phyloP scores from a whole-genome alignment of 2,329 filamentous ascomycete species.

The Aspergillus melleus region DNA sequence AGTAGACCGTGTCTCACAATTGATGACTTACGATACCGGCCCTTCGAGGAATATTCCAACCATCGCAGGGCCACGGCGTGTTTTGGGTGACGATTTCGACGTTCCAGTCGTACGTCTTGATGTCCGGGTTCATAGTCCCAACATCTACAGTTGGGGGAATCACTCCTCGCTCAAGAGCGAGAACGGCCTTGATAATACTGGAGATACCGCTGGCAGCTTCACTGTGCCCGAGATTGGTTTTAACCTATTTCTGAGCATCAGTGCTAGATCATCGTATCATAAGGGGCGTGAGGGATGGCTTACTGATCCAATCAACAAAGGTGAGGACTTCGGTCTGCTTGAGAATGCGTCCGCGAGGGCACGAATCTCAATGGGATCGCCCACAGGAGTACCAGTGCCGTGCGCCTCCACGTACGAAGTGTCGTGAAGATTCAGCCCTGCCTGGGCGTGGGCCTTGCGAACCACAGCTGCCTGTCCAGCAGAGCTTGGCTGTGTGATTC shows the following conservation, averaged over 20 bases:
- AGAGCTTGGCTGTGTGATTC: slow-evolving; percentile 5
- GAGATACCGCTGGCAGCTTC: slow-evolving; percentile 9
- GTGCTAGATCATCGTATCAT: neutral
- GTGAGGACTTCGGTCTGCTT: neutral
- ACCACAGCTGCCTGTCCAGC: slow-evolving; percentile 2
- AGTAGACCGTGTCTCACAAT: neutral
- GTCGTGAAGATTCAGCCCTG: neutral
- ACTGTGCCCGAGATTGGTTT: slow-evolving; percentile 7
- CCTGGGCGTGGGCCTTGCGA: slow-evolving; percentile 3
- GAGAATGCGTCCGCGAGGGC: neutral
- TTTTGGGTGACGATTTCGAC: neutral
- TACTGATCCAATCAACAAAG: neutral
- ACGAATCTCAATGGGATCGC: slow-evolving; percentile 8
- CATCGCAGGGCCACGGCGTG: slow-evolving; percentile 1
- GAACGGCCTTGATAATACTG: slow-evolving; percentile 2
- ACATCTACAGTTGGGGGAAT: slow-evolving; percentile 1
- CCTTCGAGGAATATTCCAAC: neutral
- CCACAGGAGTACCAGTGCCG: slow-evolving; percentile 9
- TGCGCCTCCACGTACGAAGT: slow-evolving; percentile 13
- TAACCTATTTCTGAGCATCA: slow-evolving; percentile 3
- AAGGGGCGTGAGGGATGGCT: neutral
- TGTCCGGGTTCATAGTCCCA: neutral
- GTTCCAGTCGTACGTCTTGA: neutral
- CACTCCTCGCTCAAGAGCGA: neutral
- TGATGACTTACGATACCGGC: neutral